Conservation (phyloP, 805 yeast genomes). For the Metschnikowia santaceciliae region DNA sequence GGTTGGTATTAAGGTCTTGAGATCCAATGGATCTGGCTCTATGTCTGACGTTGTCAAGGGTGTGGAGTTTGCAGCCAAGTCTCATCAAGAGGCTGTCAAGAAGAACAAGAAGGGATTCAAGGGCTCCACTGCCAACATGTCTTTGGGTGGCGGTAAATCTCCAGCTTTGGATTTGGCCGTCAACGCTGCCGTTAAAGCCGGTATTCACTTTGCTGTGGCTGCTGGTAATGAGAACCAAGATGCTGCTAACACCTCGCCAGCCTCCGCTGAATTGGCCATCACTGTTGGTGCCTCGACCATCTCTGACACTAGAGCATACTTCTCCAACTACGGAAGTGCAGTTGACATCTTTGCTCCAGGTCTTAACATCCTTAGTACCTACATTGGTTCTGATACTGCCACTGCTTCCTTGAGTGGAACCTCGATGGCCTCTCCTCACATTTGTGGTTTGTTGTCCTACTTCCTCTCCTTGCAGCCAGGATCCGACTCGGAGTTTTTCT, state of each 20-base stretch:
- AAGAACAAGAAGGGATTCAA: conserved; percentile 44
- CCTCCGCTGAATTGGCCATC: conserved; percentile 52
- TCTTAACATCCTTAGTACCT: conserved; percentile 53
- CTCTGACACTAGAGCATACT: conserved; percentile 45
- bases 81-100: conserved; percentile 36
- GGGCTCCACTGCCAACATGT: conserved; percentile 62
- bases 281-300: conserved; percentile 50
- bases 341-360: conserved; percentile 57
- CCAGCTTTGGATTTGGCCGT: conserved; percentile 56
- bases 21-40: conserved; percentile 36
- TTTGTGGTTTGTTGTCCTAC: conserved; percentile 87
- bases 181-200: conserved; percentile 54
- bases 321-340: conserved; percentile 52
- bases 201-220: conserved; percentile 58
- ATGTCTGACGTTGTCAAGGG: conserved; percentile 43
- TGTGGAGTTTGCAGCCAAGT: conserved; percentile 42
- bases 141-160: conserved; percentile 56
- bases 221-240: conserved; percentile 62
- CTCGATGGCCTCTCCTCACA: conserved; percentile 98
- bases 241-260: conserved; percentile 59
- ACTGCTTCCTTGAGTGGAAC: conserved; percentile 90
- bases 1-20: conserved; percentile 42
- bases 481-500: conserved; percentile 57
- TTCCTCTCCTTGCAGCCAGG: conserved; percentile 83
- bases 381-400: conserved; percentile 70